These are phyloP conservation scores for Phytophthora pinifolia DNA, from an alignment of 352 stramenopile genomes.

Conservation along the genomic window DNA sequence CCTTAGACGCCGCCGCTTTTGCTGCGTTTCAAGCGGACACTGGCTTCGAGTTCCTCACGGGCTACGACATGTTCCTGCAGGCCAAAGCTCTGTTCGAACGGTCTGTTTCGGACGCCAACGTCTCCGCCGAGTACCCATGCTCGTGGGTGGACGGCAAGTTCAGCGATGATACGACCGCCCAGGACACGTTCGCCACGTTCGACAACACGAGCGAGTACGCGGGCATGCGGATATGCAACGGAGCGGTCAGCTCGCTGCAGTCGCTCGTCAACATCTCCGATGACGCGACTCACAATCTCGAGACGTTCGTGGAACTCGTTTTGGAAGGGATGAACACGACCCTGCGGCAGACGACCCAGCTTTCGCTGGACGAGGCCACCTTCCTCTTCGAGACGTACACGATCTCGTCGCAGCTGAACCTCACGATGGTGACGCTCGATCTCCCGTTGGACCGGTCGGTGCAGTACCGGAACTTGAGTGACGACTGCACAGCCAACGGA, in stretches of 20 bases:
- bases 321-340: slow-evolving; percentile 32
- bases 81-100: slow-evolving; percentile 43
- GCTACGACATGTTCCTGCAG: slow-evolving; percentile 46
- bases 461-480: slow-evolving; percentile 32
- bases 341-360: slow-evolving; percentile 16
- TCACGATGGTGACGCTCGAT: slow-evolving; percentile 41
- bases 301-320: slow-evolving; percentile 23
- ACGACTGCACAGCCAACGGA: slow-evolving; percentile 24
- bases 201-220: slow-evolving; percentile 24
- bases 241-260: slow-evolving; percentile 33
- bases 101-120: slow-evolving; percentile 37
- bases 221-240: slow-evolving; percentile 30
- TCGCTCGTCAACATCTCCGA: slow-evolving; percentile 27
- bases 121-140: slow-evolving; percentile 34
- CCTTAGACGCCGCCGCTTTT: slow-evolving; percentile 12
- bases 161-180: slow-evolving; percentile 13
- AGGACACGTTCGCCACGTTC: slow-evolving; percentile 18
- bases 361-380: slow-evolving; percentile 23
- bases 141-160: slow-evolving; percentile 27
- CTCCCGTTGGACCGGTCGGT: slow-evolving; percentile 25
- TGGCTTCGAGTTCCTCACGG: slow-evolving; percentile 24
- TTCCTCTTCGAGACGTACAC: slow-evolving; percentile 36
- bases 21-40: slow-evolving; percentile 18
- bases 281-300: slow-evolving; percentile 27
- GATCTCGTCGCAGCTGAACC: slow-evolving; percentile 34